Evolutionary conservation across 176 grass and related monocot species (phyloP).

Genomic region (barley (Hordeum vulgare)): MorexV3_pseudomolecules_assembly NC_058524.1:392900080-392900579

Average conservation of each 20-base stretch:
- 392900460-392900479: neutral
- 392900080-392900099: constrained; percentile 27
- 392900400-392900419: neutral
- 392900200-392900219: neutral
- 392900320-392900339: constrained; percentile 13
- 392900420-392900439: neutral
- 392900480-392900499: neutral
- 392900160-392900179: neutral
- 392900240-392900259: neutral
- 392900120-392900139: constrained; percentile 23
- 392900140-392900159: constrained; percentile 13
- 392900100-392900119: constrained; percentile 6
- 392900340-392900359: neutral
- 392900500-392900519: neutral
- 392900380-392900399: neutral
- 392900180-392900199: neutral
- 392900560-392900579: neutral
- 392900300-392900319: constrained; percentile 20
- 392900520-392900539: neutral
- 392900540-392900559: neutral
- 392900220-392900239: constrained; percentile 8
- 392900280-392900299: constrained; percentile 11
- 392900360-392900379: neutral
- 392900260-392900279: neutral
- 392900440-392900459: neutral